Percentiles rank a stretch among this genome's conserved stretches.
phyloP scores from a whole-genome alignment of 345 rosid species.

The Eucalyptus curtisii region DNA sequence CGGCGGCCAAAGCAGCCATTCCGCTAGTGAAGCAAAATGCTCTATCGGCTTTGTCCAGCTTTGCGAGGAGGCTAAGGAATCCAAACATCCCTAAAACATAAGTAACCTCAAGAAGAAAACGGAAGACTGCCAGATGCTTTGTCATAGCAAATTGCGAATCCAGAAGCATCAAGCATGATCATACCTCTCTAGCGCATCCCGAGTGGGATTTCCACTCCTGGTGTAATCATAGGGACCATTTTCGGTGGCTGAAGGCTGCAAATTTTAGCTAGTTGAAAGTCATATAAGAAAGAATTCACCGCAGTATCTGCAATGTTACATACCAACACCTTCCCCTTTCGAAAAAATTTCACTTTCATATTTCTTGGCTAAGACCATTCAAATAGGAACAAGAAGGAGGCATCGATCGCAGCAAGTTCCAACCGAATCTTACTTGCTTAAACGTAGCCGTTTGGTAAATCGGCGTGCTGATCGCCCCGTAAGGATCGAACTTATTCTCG shows the following conservation, averaged over 20 bases:
- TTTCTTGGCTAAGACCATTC: background rate
- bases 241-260: conserved; percentile 68
- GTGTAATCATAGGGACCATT: conserved; percentile 92
- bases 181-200: conserved; percentile 82
- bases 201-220: conserved; percentile 94
- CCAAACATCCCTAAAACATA: background rate
- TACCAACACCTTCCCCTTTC: background rate
- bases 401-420: background rate
- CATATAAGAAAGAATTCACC: background rate
- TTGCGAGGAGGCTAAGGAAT: conserved; percentile 60
- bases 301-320: background rate
- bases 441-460: conserved; percentile 94
- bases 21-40: conserved; percentile 97
- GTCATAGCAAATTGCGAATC: background rate
- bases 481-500: conserved; percentile 73
- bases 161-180: background rate
- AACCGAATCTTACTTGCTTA: conserved; percentile 48
- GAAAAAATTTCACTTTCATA: background rate
- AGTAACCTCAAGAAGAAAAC: background rate
- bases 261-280: background rate
- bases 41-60: conserved; percentile 92
- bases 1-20: conserved; percentile 95
- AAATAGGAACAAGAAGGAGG: background rate
- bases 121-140: background rate
- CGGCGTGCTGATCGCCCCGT: conserved; percentile 69